Evolutionary conservation across 208 protist genomes (phyloP), one percentile per base, ranked within the genome.

Genomic region (Trypanosoma cruzi): DNA sequence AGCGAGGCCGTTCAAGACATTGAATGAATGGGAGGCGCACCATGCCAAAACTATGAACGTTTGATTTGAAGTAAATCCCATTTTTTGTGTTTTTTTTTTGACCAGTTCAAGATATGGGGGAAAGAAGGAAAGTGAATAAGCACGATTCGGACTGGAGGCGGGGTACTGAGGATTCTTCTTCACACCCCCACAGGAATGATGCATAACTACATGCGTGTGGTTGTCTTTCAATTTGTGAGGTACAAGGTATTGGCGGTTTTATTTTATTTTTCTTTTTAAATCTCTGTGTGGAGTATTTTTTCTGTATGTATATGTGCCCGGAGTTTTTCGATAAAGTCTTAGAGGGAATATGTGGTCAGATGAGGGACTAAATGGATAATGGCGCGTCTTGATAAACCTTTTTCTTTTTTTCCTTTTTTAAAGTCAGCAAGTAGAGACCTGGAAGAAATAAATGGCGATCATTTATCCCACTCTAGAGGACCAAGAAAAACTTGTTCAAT

Each of bases 1-100:
- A 29, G 85, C 82, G 8, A 90, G 84, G 77, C 91, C 91, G 32
- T 92, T 81, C 70, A 95, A 95, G 50, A 75, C 80, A 8, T 89
- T 92, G 82, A 75, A 86, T 48, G 86, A 94, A 64, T 88, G 75
- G 82, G 85, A 91, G 26, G 64, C 53, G 6, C 76, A 73, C 57
- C 26, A 64, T 22, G 24, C 48, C 26, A 59, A 37, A 22, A 14
- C 37, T n/a, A 34, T 53, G 4, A 50, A 40, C 11, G 20, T 53
- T 32, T 53, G 29, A 68, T 58, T n/a, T 14, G 50, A 61, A 46
- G 34, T 13, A 11, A 44, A 29, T 40, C 0, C 18, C 31, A 48
- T 46, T n/a, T n/a, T n/a, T n/a, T n/a, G 46, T 61, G 1, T 44
- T 26, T 61, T 8, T 46, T n/a, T 55, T 10, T 20, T 26, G n/a